A percentile compares a stretch with the other conserved stretches of the same genome.
Evolutionary conservation across 345 rosid species (phyloP).

Genomic region (Rhodamnia rubescens): DNA sequence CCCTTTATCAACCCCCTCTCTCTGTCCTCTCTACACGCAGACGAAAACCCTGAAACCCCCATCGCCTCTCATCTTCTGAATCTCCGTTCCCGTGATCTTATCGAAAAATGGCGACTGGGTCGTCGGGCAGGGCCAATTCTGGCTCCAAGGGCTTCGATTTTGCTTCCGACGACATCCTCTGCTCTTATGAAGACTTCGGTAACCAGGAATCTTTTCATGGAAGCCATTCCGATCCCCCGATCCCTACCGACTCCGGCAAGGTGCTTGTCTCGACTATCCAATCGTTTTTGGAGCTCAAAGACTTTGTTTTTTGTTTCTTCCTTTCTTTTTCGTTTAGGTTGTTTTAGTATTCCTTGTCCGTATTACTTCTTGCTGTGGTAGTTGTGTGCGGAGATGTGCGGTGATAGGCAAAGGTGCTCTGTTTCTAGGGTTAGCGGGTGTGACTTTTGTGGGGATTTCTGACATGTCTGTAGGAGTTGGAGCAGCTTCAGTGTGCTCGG

Average conservation of each 20-base stretch:
- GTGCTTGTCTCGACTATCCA: background rate
- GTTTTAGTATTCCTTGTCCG: background rate
- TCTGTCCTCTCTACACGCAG: background rate
- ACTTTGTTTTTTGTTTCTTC: background rate
- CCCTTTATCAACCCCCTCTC: too few relatives aligned
- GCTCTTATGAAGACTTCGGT: conserved; percentile 80
- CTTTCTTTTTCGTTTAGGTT: background rate
- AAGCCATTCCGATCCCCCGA: conserved; percentile 43
- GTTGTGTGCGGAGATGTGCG: background rate
- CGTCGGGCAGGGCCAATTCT: conserved; percentile 53
- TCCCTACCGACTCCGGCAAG: conserved; percentile 30
- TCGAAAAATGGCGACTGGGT: conserved; percentile 67
- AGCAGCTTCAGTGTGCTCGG: background rate
- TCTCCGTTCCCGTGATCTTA: background rate
- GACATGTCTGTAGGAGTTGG: background rate
- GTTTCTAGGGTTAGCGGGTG: background rate
- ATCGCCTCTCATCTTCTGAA: background rate
- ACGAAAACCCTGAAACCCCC: background rate
- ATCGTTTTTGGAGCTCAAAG: background rate
- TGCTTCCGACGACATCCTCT: conserved; percentile 88
- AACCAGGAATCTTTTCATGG: conserved; percentile 70
- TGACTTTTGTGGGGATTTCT: background rate
- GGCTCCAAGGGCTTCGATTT: conserved; percentile 81
- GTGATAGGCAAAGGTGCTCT: background rate
- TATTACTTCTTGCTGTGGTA: background rate